These are phyloP conservation scores for Alternaria sp. DNA, from an alignment of 2,329 filamentous ascomycete genomes.

Conservation along the genomic window DNA sequence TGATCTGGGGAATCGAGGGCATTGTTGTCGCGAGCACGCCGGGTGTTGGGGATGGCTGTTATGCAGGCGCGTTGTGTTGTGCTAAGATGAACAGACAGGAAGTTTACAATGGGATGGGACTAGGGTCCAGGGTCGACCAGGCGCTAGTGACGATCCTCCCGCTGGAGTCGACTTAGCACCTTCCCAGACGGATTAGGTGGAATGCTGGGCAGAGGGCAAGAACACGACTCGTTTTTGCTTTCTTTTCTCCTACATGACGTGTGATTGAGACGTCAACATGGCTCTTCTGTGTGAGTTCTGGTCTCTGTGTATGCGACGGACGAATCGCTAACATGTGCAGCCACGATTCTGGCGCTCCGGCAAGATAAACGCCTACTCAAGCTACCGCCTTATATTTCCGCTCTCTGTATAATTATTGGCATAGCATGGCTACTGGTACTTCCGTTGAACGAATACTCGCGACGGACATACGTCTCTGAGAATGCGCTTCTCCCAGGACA, in stretches of 20 bases:
- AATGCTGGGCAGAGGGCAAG: constrained; percentile 26
- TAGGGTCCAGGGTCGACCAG: constrained; percentile 24
- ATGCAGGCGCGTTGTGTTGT: constrained; percentile 25
- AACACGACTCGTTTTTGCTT: constrained; percentile 20
- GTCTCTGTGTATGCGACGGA: neutral
- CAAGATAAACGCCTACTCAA: constrained; percentile 83
- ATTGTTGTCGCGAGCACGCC: constrained; percentile 25
- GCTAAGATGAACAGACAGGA: constrained; percentile 16
- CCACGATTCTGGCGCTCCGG: constrained; percentile 72
- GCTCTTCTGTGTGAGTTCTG: constrained; percentile 47
- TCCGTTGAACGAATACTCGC: constrained; percentile 88
- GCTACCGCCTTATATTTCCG: constrained; percentile 85
- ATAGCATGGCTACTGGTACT: constrained; percentile 89
- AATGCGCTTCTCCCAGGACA: constrained; percentile 95
- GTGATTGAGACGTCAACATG: constrained; percentile 37
- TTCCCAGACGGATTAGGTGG: constrained; percentile 23
- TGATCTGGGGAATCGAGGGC: constrained; percentile 66
- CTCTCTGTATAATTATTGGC: constrained; percentile 83
- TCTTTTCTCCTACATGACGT: constrained; percentile 9
- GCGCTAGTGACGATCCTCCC: constrained; percentile 29
- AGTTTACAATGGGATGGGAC: constrained; percentile 20
- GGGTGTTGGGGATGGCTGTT: constrained; percentile 18
- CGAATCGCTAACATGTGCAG: constrained; percentile 42
- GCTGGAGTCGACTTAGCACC: constrained; percentile 19
- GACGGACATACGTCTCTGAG: constrained; percentile 94